Base-by-base conservation (phyloP, 1,284 basidiomycete genomes). In the Stygiomarasmius scandens region DNA sequence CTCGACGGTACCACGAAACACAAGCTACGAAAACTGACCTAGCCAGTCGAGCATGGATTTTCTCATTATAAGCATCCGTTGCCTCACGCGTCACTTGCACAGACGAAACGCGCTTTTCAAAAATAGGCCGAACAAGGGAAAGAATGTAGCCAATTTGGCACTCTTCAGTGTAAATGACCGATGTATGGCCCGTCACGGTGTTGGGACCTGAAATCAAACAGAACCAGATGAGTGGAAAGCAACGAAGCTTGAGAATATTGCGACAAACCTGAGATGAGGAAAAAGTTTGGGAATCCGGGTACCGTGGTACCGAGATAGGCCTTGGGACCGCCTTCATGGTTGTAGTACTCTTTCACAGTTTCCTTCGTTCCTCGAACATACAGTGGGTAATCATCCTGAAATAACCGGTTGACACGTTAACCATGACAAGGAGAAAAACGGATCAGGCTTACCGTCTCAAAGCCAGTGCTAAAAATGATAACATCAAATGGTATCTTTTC, bases 201-300 rank as follows among this genome's bases (percentile, higher is more conserved):
- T 82, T 82, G 0, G 81, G 79, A 11, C 80, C 80, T 82, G 58
- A 43, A n/a, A 41, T 16, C 29, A 22, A 19, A 41, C 6, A 16
- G 6, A 41, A 5, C 12, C 49, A 48, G 44, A 52, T 16, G 16
- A 27, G 29, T 32, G 29, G 22, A 43, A 51, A 55, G 32, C 25
- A 12, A 36, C 4, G 29, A 14, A 32, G 36, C 16, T n/a, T 12
- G 46, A 11, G 50, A 44, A 52, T 62, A 51, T 29, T 55, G 56
- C 12, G 14, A 58, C 66, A 44, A 59, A 78, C 81, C 81, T 27
- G 81, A 70, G 53, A 83, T 60, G 34, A 71, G 68, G 61, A 70
- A 78, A 46, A 75, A 71, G 56, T 79, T 79, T 0, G 78, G 79
- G 61, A 80, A 80, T 14, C 72, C 73, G 34, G 79, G 75, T 4